Base-by-base conservation (phyloP, 2,329 filamentous ascomycete species). In the Parastagonospora avenae region DNA sequence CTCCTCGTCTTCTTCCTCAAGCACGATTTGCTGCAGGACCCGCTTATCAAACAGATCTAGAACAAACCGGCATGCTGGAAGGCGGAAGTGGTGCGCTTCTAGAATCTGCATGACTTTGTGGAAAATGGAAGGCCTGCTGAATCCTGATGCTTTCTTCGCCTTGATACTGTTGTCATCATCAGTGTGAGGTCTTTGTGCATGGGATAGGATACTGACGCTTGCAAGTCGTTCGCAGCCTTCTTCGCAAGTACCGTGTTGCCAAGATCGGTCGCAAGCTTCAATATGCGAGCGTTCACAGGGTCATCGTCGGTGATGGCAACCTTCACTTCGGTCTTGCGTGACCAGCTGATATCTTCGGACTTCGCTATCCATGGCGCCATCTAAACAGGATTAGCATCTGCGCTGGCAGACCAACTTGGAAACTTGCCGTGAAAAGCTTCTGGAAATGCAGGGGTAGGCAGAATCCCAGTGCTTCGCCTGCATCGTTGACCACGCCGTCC, bases 161-260 rank as follows among this genome's bases (percentile, higher is more conserved):
- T 90, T 92, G 55, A 96, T 82, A 39, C 79, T 92, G 82, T 66
- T 40, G 27, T 32, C 36, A 44, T 41, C 47, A 33, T 70, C 42
- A 67, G 63, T 42, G 36, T 40, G 28, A 30, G 27, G 43, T 30
- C 16, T 33, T 30, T 15, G 11, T 24, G 46, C 32, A 38, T 12
- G 24, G 28, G 14, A 19, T 8, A 40, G 45, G 35, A 12, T 49
- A 71, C 79, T 66, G 74, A 84, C 79, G 71, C 74, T 53, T 85
- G 86, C 48, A 99, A 81, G 72, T 97, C 92, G 15, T 82, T 85
- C 44, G 93, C 86, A 5, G 92, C 90, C 70, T 89, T 89, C 72
- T 95, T 95, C 68, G 92, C 92, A 42, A 97, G 81, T 12, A 99
- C 92, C 52, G 93, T 94, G 68, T 97, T 97, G 49, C 92, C 91